Conservation (phyloP, 2,329 filamentous ascomycete genomes). For the Neofusicoccum laricinum region DNA sequence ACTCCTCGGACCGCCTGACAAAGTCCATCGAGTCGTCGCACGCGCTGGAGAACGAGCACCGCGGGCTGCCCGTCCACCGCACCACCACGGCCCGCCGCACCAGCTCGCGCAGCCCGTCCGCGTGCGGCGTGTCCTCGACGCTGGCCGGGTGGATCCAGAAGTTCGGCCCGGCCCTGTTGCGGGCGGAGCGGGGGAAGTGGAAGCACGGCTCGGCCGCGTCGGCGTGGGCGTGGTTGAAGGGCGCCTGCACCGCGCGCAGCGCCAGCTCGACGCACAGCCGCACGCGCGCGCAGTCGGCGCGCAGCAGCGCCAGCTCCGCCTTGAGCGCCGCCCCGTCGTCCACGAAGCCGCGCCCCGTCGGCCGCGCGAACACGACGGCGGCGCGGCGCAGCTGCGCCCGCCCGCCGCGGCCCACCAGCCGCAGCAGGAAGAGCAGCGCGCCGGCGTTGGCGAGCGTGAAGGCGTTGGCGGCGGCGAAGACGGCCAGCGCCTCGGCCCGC, state of each 20-base stretch:
- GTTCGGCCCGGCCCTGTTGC: slow-evolving; percentile 2
- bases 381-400: slow-evolving; percentile 2
- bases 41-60: slow-evolving; percentile 4
- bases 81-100: not conserved
- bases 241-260: not conserved
- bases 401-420: not conserved
- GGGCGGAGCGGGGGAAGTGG: not conserved
- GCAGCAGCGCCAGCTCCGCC: not conserved
- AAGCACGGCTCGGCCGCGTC: not conserved
- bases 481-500: not conserved
- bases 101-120: not conserved
- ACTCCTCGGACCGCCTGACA: not conserved
- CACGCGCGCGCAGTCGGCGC: not conserved
- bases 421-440: not conserved
- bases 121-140: slow-evolving; percentile 1
- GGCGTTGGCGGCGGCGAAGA: not conserved
- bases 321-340: not conserved
- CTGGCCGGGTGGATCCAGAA: slow-evolving; percentile 10
- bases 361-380: not conserved
- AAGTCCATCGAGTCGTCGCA: not conserved
- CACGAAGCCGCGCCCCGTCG: slow-evolving; percentile 3
- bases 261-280: not conserved
- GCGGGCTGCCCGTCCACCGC: slow-evolving; percentile 2
- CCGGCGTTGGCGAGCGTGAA: not conserved
- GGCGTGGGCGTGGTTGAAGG: slow-evolving; percentile 1